These are phyloP conservation scores for Suillus occidentalis DNA, from an alignment of 768 basidiomycete genomes.

Conservation along the genomic window DNA sequence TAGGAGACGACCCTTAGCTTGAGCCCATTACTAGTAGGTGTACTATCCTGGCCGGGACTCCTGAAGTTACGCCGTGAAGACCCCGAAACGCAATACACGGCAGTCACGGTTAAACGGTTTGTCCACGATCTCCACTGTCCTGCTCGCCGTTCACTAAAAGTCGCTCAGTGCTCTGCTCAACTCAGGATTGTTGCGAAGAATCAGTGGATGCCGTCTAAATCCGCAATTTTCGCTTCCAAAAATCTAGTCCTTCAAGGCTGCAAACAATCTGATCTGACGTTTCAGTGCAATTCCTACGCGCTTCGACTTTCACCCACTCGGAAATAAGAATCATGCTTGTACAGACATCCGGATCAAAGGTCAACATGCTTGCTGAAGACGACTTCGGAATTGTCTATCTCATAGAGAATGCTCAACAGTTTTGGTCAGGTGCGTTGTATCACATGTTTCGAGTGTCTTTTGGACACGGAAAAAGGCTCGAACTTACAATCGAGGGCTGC, in stretches of 20 bases:
- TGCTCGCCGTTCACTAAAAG: background rate
- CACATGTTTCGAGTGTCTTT: conserved; percentile 12
- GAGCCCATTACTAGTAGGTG: background rate
- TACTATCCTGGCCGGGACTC: background rate
- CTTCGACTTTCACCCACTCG: conserved; percentile 3
- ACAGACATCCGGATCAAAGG: conserved; percentile 17
- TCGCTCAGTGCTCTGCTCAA: background rate
- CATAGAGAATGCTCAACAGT: conserved; percentile 82
- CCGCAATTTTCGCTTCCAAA: background rate
- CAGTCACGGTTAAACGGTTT: background rate
- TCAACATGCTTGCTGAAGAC: conserved; percentile 45
- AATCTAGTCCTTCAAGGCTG: background rate
- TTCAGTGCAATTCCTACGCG: conserved; percentile 8
- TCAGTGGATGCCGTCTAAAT: background rate
- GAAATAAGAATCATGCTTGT: conserved; percentile 13
- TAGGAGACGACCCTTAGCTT: background rate
- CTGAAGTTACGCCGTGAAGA: background rate
- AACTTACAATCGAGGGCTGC: conserved; percentile 4
- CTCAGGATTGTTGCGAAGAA: background rate
- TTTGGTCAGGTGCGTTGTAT: conserved; percentile 76
- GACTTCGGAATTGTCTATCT: conserved; percentile 80
- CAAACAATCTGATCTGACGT: background rate
- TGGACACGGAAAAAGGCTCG: conserved; percentile 8
- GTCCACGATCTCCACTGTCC: background rate
- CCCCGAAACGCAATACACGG: background rate